A percentile compares a stretch with the other conserved stretches of the same genome.
These are phyloP conservation scores for Aurantiochytrium sp. DNA, from an alignment of 108 stramenopile species.

Conservation along the genomic window DNA sequence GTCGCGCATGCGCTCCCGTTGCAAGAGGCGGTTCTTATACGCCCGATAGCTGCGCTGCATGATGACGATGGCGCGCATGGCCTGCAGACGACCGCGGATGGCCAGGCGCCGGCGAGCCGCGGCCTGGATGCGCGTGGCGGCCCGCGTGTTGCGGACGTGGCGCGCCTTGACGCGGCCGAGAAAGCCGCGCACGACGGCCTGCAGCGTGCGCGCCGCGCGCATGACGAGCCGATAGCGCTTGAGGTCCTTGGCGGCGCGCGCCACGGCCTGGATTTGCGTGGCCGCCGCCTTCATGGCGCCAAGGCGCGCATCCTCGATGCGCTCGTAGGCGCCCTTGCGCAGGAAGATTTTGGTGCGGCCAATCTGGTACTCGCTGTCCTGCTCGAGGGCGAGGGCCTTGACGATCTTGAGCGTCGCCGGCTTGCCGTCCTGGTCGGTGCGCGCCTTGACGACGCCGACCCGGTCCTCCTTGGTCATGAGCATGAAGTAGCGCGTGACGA, in stretches of 20 bases:
- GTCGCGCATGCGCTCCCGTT: constrained; percentile 40
- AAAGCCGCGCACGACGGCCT: constrained; percentile 69
- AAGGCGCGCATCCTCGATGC: constrained; percentile 73
- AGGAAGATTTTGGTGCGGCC: constrained; percentile 86
- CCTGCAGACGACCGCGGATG: constrained; percentile 55
- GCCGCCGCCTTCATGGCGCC: constrained; percentile 69
- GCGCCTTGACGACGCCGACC: neutral
- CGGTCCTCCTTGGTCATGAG: neutral
- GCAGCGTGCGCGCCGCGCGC: constrained; percentile 64
- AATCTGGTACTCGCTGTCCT: constrained; percentile 59
- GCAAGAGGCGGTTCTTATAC: constrained; percentile 18
- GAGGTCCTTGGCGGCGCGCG: constrained; percentile 65
- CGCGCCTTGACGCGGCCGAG: constrained; percentile 32
- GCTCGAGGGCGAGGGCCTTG: neutral
- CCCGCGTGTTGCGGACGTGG: constrained; percentile 65
- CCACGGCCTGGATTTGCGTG: constrained; percentile 75
- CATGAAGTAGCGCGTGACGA: constrained; percentile 74
- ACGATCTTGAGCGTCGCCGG: neutral
- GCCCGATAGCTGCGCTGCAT: constrained; percentile 75
- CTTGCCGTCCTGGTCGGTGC: neutral
- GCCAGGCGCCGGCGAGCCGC: constrained; percentile 68
- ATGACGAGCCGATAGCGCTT: constrained; percentile 58
- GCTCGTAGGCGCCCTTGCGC: constrained; percentile 85
- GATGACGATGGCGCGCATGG: constrained; percentile 56
- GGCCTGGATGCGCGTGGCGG: constrained; percentile 74